Evolutionary conservation across 352 stramenopile genomes (phyloP).

Genomic region (Pythium coloratum): DNA sequence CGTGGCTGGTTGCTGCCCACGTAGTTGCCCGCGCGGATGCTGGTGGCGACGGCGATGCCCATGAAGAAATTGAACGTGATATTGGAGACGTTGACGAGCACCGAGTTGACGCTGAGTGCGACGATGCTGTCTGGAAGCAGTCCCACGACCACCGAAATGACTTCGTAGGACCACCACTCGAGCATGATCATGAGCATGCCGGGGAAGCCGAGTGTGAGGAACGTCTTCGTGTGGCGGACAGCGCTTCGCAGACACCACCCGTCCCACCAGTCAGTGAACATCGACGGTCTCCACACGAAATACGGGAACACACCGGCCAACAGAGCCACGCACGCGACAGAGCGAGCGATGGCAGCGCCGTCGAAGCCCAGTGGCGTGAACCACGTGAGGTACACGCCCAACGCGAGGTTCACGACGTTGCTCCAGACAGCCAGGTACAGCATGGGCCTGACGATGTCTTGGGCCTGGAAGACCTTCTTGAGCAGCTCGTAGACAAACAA

Average conservation of each 20-base stretch:
- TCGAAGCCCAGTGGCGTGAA: conserved; percentile 79
- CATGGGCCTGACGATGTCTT: conserved; percentile 87
- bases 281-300: conserved; percentile 52
- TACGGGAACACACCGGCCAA: conserved; percentile 63
- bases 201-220: conserved; percentile 68
- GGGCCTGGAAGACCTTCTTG: conserved; percentile 83
- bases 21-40: conserved; percentile 84
- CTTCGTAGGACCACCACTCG: conserved; percentile 83
- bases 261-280: conserved; percentile 50
- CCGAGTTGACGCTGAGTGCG: conserved; percentile 74
- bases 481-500: conserved; percentile 85
- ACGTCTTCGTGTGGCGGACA: conserved; percentile 51
- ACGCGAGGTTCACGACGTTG: conserved; percentile 77
- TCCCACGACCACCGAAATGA: conserved; percentile 69
- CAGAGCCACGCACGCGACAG: conserved; percentile 58
- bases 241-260: conserved; percentile 66
- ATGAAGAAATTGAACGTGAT: conserved; percentile 83
- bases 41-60: conserved; percentile 77
- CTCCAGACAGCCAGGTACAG: conserved; percentile 72
- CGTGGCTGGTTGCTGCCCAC: conserved; percentile 77
- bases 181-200: conserved; percentile 79
- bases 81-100: conserved; percentile 64
- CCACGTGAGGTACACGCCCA: conserved; percentile 80
- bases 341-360: conserved; percentile 74
- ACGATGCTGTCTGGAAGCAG: conserved; percentile 63